These are phyloP conservation scores for Blastomyces parvus DNA, from an alignment of 2,329 filamentous ascomycete species.

Conservation along the genomic window DNA sequence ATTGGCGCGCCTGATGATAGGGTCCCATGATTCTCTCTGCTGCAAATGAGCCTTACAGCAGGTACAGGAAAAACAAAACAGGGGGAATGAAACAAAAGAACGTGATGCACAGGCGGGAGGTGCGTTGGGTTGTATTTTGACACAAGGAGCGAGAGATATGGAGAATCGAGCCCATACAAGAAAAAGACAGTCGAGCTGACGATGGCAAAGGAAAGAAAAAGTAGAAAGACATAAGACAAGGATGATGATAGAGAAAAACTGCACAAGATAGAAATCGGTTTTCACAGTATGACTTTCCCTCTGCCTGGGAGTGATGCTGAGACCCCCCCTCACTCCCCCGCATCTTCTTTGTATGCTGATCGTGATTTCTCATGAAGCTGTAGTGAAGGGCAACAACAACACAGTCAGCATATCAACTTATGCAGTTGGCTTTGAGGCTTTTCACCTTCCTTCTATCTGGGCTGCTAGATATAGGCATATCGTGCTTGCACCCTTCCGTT, in stretches of 20 bases:
- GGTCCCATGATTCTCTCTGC: background rate
- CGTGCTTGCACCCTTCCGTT: background rate
- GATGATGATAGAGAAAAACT: background rate
- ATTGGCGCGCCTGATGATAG: background rate
- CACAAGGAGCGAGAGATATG: background rate
- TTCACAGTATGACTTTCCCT: background rate
- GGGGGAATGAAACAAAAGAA: background rate
- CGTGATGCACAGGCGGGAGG: background rate
- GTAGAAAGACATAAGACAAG: background rate
- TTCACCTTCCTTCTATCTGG: background rate
- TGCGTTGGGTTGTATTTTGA: background rate
- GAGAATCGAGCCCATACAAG: background rate
- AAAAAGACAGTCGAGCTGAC: background rate
- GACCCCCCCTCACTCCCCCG: background rate
- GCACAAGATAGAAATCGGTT: no score
- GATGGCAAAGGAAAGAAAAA: background rate
- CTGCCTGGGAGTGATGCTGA: background rate
- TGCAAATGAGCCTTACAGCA: background rate
- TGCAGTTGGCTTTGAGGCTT: background rate
- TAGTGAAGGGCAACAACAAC: background rate
- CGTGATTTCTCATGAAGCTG: background rate
- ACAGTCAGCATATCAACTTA: background rate
- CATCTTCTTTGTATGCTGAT: background rate
- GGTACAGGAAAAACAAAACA: background rate
- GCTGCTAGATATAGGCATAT: background rate